phyloP scores from a whole-genome alignment of 2,329 filamentous ascomycete species.

The Westerdykella aurantiaca region DNA sequence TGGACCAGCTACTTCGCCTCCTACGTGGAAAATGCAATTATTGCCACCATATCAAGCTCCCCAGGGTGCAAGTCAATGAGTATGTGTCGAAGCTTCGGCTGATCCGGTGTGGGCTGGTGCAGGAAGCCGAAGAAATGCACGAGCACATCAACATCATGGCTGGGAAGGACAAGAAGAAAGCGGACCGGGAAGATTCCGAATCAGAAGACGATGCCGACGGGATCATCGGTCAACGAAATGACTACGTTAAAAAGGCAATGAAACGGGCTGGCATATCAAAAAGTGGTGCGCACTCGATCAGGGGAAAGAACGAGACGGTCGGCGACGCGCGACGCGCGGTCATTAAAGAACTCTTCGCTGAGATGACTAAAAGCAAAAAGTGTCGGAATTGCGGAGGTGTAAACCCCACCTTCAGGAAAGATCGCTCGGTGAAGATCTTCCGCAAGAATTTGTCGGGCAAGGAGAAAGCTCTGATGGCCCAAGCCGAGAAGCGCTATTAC shows the following conservation, averaged over 20 bases:
- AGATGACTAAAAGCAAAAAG: conserved; percentile 62
- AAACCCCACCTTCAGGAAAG: conserved; percentile 73
- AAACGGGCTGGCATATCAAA: conserved; percentile 49
- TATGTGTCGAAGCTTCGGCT: conserved; percentile 81
- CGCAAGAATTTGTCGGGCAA: conserved; percentile 71
- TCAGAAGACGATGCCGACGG: conserved; percentile 55
- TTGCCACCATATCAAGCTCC: conserved; percentile 79
- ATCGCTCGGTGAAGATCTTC: conserved; percentile 90
- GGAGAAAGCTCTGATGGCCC: conserved; percentile 70
- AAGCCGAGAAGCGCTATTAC: conserved; percentile 58
- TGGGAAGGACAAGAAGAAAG: conserved; percentile 31
- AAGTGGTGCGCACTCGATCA: conserved; percentile 43
- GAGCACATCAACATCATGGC: conserved; percentile 43
- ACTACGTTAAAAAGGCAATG: conserved; percentile 69
- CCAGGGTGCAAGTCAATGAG: conserved; percentile 68
- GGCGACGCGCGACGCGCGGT: conserved; percentile 68
- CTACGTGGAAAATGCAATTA: conserved; percentile 85
- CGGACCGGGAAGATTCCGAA: conserved; percentile 54
- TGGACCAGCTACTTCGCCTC: conserved; percentile 83
- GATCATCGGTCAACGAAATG: conserved; percentile 52
- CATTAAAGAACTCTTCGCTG: conserved; percentile 74
- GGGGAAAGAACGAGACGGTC: conserved; percentile 75
- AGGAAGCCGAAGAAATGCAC: conserved; percentile 54
- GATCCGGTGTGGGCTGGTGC: conserved; percentile 74
- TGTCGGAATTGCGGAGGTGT: conserved; percentile 60